Evolutionary conservation across 139 green algal genomes (phyloP).

Genomic region (Deuterostichococcus epilithicus): DNA sequence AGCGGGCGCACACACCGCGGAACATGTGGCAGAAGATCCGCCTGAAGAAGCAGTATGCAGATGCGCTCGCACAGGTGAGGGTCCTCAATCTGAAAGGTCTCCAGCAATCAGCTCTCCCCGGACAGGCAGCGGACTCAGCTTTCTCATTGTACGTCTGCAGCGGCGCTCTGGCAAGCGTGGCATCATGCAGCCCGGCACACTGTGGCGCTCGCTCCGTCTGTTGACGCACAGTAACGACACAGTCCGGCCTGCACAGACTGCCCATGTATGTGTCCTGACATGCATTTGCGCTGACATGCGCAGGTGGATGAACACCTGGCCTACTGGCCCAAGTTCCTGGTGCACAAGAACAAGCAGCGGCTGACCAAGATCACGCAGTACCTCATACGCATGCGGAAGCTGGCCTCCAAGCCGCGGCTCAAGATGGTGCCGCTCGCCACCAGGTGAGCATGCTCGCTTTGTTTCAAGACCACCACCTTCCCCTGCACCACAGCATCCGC

Average conservation of each 20-base stretch:
- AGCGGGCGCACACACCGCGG: constrained; percentile 91
- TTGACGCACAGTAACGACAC: no score
- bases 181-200: no score
- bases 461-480: no score
- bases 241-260: no score
- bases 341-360: constrained; percentile 99
- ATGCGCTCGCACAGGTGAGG: constrained; percentile 13
- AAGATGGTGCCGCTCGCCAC: constrained; percentile 87
- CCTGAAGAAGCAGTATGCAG: constrained; percentile 81
- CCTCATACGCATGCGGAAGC: constrained; percentile 91
- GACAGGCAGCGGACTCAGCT: no score
- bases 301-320: constrained; percentile 83
- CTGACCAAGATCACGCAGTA: constrained; percentile 99
- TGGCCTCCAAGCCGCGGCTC: constrained; percentile 70
- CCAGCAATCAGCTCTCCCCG: no score
- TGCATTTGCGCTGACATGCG: constrained; percentile 25
- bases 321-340: constrained; percentile 96
- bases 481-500: no score
- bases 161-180: no score
- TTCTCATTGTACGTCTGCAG: no score
- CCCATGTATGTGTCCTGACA: no score
- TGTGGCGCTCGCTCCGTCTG: no score
- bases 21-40: constrained; percentile 94
- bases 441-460: constrained; percentile 35
- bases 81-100: no score